These are phyloP conservation scores for Scheffersomyces titani DNA, from an alignment of 1,139 yeast species.

Conservation along the genomic window DNA sequence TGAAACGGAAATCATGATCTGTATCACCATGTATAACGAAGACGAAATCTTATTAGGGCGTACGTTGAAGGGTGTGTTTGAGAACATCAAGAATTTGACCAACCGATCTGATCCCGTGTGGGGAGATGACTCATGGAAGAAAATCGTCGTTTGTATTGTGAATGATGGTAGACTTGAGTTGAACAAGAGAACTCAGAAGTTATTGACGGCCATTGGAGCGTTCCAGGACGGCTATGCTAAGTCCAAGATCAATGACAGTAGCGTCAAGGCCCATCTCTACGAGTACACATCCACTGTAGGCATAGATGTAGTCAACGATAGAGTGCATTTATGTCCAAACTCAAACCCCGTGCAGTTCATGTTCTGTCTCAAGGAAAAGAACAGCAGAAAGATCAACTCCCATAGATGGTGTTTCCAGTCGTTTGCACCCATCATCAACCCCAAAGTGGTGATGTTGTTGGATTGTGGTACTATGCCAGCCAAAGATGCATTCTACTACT, in stretches of 20 bases:
- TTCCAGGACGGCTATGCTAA: conserved; percentile 85
- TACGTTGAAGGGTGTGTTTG: conserved; percentile 76
- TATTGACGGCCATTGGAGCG: conserved; percentile 72
- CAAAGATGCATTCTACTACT: conserved; percentile 67
- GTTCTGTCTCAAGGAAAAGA: conserved; percentile 76
- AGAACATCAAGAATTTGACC: conserved; percentile 65
- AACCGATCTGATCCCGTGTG: conserved; percentile 62
- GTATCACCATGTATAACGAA: conserved; percentile 81
- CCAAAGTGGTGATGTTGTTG: conserved; percentile 67
- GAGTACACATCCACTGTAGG: conserved; percentile 83
- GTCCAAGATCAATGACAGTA: conserved; percentile 67
- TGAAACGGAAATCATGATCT: conserved; percentile 70
- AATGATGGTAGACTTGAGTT: conserved; percentile 76
- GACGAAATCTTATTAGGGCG: conserved; percentile 71
- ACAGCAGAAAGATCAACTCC: conserved; percentile 74
- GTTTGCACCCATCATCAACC: conserved; percentile 68
- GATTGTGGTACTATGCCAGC: conserved; percentile 85
- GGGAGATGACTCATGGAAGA: conserved; percentile 84
- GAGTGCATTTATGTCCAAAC: conserved; percentile 57
- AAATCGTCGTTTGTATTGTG: conserved; percentile 72
- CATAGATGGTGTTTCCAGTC: conserved; percentile 88
- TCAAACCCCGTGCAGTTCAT: conserved; percentile 71
- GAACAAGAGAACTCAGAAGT: conserved; percentile 61
- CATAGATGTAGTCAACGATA: conserved; percentile 60
- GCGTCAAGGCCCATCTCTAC: conserved; percentile 72